Conservation (phyloP, 768 basidiomycete species). For the Pulveroboletus sp. region DNA sequence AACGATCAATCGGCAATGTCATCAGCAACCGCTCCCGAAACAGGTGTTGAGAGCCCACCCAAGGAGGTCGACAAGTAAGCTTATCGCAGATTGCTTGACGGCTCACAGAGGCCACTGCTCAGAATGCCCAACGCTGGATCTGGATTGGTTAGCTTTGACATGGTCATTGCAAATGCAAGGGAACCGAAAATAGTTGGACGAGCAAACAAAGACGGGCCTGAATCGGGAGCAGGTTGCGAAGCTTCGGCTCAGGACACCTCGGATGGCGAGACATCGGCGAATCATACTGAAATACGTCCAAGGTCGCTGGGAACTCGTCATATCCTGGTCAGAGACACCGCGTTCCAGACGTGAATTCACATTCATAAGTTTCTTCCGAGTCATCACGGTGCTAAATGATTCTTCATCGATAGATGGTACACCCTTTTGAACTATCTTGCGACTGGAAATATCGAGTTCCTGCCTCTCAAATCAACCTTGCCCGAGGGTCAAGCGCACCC, state of each 20-base stretch:
- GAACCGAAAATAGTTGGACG: slow-evolving; percentile 4
- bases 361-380: too few relatives aligned
- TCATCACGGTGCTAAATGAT: neutral
- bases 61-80: slow-evolving; percentile 11
- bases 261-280: neutral
- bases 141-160: slow-evolving; percentile 12
- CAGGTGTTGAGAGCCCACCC: neutral
- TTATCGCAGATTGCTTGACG: neutral
- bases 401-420: slow-evolving; percentile 29
- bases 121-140: slow-evolving; percentile 3
- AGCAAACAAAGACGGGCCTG: neutral
- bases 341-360: slow-evolving; percentile 21
- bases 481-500: neutral
- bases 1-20: neutral
- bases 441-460: slow-evolving; percentile 32
- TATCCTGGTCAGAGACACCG: slow-evolving; percentile 22
- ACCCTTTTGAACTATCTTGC: slow-evolving; percentile 39
- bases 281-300: neutral
- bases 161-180: slow-evolving; percentile 17
- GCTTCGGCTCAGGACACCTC: neutral
- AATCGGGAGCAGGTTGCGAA: slow-evolving; percentile 1
- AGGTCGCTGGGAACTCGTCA: slow-evolving; percentile 10
- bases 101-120: neutral
- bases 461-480: slow-evolving; percentile 27
- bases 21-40: neutral